phyloP scores from a whole-genome alignment of 768 basidiomycete genomes.

The Leccinum obscurum region DNA sequence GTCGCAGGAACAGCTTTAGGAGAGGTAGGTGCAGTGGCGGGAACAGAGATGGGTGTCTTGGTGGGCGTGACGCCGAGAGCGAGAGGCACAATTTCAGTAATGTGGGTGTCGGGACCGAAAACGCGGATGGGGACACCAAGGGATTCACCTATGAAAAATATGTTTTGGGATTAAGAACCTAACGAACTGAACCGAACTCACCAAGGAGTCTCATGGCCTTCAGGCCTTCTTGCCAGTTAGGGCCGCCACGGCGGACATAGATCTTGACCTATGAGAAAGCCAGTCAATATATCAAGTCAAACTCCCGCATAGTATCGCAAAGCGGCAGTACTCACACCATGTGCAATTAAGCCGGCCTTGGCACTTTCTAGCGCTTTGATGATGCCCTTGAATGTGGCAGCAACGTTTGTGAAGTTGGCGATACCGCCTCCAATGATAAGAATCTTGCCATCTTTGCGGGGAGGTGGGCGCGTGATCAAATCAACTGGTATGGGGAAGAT shows the following conservation, averaged over 20 bases:
- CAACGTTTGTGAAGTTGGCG: conserved; percentile 99
- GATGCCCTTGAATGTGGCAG: conserved; percentile 99
- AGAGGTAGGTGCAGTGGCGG: conserved; percentile 49
- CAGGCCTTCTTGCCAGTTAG: conserved; percentile 98
- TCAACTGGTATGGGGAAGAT: conserved; percentile 57
- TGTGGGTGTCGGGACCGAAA: conserved; percentile 97
- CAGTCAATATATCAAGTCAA: background rate
- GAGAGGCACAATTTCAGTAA: conserved; percentile 97
- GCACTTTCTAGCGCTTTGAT: conserved; percentile 95
- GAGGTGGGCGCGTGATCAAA: conserved; percentile 87
- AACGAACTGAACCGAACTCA: conserved; percentile 14
- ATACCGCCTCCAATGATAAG: conserved; percentile 99
- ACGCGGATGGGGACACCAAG: conserved; percentile 97
- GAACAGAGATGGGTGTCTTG: conserved; percentile 38
- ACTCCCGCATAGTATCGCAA: background rate
- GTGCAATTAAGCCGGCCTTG: conserved; percentile 76
- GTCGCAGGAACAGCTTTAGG: conserved; percentile 27
- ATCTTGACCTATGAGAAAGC: conserved; percentile 76
- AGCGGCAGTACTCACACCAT: conserved; percentile 19
- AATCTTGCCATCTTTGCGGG: conserved; percentile 88
- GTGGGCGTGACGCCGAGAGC: conserved; percentile 74
- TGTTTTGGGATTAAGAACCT: background rate
- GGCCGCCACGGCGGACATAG: conserved; percentile 96
- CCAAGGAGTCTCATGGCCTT: conserved; percentile 97
- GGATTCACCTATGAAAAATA: conserved; percentile 58